Evolutionary conservation across 2,329 filamentous ascomycete species (phyloP).

Genomic region (Fusarium sarcochroum): DNA sequence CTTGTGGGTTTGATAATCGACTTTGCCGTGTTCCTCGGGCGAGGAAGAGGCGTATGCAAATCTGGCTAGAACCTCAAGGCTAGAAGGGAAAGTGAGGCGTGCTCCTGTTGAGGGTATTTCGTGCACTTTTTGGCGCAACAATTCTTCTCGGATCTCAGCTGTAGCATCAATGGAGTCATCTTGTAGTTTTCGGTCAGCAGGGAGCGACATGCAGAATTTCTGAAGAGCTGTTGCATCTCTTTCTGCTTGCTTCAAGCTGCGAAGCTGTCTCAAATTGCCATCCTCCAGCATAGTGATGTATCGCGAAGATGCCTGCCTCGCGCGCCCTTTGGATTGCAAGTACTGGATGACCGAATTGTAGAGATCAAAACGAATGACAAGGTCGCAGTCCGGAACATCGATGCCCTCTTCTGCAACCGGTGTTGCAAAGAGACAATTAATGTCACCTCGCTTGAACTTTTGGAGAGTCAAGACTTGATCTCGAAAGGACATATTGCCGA

Average conservation of each 20-base stretch:
- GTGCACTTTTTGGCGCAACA: constrained; percentile 63
- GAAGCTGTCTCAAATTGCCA: constrained; percentile 73
- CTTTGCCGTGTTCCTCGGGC: constrained; percentile 49
- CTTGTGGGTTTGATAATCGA: constrained; percentile 74
- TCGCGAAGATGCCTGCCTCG: constrained; percentile 80
- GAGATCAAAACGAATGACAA: constrained; percentile 84
- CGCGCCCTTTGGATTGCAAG: constrained; percentile 91
- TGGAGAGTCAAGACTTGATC: constrained; percentile 81
- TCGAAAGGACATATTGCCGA: constrained; percentile 76
- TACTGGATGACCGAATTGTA: constrained; percentile 94
- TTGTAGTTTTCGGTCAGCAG: constrained; percentile 74
- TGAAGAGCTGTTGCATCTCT: constrained; percentile 75
- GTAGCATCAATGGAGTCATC: constrained; percentile 40
- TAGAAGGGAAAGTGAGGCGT: constrained; percentile 82
- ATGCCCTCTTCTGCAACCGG: constrained; percentile 78
- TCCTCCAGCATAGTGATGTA: constrained; percentile 88
- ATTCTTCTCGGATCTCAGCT: constrained; percentile 38
- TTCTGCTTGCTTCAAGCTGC: constrained; percentile 71
- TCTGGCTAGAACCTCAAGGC: constrained; percentile 77
- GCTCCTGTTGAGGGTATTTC: constrained; percentile 78
- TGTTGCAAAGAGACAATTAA: constrained; percentile 77
- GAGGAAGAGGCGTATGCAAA: constrained; percentile 76
- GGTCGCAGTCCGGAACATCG: constrained; percentile 77
- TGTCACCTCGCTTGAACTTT: constrained; percentile 70
- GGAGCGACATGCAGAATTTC: constrained; percentile 81